These are phyloP conservation scores for Ceratocystiopsis sp. DNA, from an alignment of 2,329 filamentous ascomycete species.

Conservation along the genomic window DNA sequence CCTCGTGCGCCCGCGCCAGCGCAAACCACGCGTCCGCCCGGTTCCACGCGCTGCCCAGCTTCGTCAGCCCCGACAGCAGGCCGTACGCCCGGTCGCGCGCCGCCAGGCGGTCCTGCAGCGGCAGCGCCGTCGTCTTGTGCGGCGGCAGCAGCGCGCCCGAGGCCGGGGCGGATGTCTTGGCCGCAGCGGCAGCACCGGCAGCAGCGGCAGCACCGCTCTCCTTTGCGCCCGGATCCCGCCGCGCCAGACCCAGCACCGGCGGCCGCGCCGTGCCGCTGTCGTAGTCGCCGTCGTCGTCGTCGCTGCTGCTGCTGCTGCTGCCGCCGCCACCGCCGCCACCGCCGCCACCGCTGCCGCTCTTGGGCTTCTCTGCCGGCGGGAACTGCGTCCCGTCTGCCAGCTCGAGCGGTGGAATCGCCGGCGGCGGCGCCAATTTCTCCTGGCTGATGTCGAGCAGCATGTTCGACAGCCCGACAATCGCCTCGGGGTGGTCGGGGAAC, in stretches of 20 bases:
- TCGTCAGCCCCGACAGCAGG: conserved; percentile 67
- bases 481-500: conserved; percentile 60
- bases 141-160: conserved; percentile 24
- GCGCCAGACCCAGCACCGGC: not conserved
- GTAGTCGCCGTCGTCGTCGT: too few relatives aligned
- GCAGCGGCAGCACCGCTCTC: not conserved
- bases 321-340: conserved; percentile 3
- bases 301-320: too few relatives aligned
- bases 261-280: too few relatives aligned
- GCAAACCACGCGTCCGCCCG: conserved; percentile 85
- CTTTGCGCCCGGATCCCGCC: not conserved
- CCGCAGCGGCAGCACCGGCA: not conserved
- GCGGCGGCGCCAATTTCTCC: conserved; percentile 44
- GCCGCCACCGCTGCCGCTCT: not conserved
- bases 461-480: conserved; percentile 67
- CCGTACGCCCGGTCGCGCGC: conserved; percentile 79
- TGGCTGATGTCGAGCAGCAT: conserved; percentile 76
- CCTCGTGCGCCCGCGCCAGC: conserved; percentile 73
- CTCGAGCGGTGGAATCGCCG: conserved; percentile 30
- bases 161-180: not conserved
- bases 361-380: conserved; percentile 7
- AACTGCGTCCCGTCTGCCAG: conserved; percentile 16
- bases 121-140: conserved; percentile 44
- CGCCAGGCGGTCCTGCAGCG: conserved; percentile 65
- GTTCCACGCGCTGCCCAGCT: conserved; percentile 78